Evolutionary conservation across 2,329 filamentous ascomycete genomes (phyloP), one percentile per base, ranked within the genome.

Genomic region (Ophiostoma quercus): DNA sequence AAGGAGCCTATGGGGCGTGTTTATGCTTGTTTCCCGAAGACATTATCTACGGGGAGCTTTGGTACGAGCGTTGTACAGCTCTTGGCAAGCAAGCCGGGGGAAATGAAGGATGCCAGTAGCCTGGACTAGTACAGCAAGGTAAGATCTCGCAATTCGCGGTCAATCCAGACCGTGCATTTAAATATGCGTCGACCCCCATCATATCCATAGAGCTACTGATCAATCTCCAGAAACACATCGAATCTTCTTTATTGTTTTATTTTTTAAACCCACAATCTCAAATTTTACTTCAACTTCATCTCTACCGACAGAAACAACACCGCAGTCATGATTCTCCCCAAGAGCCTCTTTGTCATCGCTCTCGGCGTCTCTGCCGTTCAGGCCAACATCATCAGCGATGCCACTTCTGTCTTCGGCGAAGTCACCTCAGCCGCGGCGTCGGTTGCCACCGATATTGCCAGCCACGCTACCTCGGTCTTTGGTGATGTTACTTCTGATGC

Each of bases 391-490:
- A 39, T 65, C n/a, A 41, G 62, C 34, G 34, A 65, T 37, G 62
- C 62, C 62, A 65, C 32, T 6, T 65, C 62, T 14, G 19, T 41
- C 34, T 65, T 65, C n/a, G 62, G 62, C 62, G 62, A 39, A 8
- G 32, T 65, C 9, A 65, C 62, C 19, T 65, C 62, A 3, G 62
- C n/a, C 3, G 62, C 62, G 8, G 62, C 19, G 3, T 65, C 62
- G 2, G 19, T 14, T 3, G 62, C 34, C 8, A 65, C 62, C 19
- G 22, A 65, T 11, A 34, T 39, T 39, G 62, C 62, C 16, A 65
- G 62, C 62, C 32, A 41, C 19, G 62, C 62, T 9, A 65, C 62
- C 6, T 65, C 62, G 19, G 62, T 39, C 62, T 65, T 65, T 65
- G 62, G 62, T 34, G 62, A 65, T 16, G 62, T 39, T 5, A 65